A percentile compares a stretch with the other conserved stretches of the same genome.
Conservation (phyloP, 495 filamentous ascomycete genomes). For the Paragyromitra xinjiangensis region DNA sequence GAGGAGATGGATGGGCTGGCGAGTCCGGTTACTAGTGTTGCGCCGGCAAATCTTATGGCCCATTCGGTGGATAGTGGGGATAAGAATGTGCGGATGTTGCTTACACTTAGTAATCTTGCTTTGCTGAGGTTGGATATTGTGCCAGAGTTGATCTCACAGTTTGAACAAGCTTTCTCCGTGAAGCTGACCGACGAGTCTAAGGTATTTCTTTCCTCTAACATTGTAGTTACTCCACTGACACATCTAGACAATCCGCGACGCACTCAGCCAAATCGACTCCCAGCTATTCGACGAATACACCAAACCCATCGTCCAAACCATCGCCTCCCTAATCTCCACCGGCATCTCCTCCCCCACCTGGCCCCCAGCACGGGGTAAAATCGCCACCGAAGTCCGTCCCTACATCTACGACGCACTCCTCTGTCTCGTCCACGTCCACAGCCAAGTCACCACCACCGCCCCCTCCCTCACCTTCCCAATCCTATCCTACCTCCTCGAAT, state of each 20-base stretch:
- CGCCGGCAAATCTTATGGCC: constrained; percentile 52
- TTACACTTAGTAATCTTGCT: constrained; percentile 90
- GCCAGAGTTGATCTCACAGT: constrained; percentile 81
- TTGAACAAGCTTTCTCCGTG: constrained; percentile 87
- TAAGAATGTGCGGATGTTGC: constrained; percentile 87
- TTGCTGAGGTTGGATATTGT: constrained; percentile 78
- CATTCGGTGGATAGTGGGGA: constrained; percentile 52
- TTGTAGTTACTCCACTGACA: background rate
- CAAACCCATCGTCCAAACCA: constrained; percentile 69
- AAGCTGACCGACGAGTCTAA: constrained; percentile 90
- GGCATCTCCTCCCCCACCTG: constrained; percentile 77
- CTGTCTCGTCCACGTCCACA: constrained; percentile 84
- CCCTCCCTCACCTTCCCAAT: constrained; percentile 75
- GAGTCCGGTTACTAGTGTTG: constrained; percentile 40
- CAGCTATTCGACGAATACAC: constrained; percentile 92
- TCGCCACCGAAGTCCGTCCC: constrained; percentile 77
- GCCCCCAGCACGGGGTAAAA: constrained; percentile 67
- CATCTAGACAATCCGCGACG: constrained; percentile 76
- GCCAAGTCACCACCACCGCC: constrained; percentile 85
- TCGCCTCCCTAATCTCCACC: constrained; percentile 72
- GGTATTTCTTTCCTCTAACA: constrained; percentile 2
- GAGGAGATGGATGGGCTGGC: constrained; percentile 62
- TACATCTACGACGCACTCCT: constrained; percentile 91
- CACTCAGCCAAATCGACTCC: constrained; percentile 85
- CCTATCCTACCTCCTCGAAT: constrained; percentile 80